A percentile compares a stretch with the other conserved stretches of the same genome.
Evolutionary conservation across 768 basidiomycete species (phyloP).

Genomic region (Amylocystis lapponica): DNA sequence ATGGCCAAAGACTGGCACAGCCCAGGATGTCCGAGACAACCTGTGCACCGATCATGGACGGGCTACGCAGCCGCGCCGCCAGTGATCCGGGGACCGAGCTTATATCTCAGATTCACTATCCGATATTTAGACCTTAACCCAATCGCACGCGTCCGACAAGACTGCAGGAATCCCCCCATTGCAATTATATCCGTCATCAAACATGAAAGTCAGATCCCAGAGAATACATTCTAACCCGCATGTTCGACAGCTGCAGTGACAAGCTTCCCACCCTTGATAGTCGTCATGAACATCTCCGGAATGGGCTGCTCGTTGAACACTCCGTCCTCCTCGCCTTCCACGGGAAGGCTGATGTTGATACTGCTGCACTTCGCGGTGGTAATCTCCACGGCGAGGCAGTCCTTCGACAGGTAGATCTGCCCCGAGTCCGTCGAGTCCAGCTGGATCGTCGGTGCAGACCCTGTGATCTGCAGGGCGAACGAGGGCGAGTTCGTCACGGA

Average conservation of each 20-base stretch:
- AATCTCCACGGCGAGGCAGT: conserved; percentile 75
- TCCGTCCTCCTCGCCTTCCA: conserved; percentile 86
- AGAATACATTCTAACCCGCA: conserved; percentile 41
- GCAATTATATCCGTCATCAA: no score
- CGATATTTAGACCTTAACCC: no score
- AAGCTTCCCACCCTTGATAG: conserved; percentile 74
- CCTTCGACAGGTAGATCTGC: conserved; percentile 87
- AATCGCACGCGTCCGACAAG: no score
- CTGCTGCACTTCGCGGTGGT: conserved; percentile 91
- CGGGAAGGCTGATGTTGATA: conserved; percentile 86
- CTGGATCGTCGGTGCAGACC: conserved; percentile 85
- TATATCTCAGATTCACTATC: no score
- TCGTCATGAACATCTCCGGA: conserved; percentile 93
- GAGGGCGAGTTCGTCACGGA: conserved; percentile 89
- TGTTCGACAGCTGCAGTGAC: conserved; percentile 91
- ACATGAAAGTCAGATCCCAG: no score
- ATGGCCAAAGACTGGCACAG: no score
- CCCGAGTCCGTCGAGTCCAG: conserved; percentile 94
- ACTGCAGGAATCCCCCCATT: no score
- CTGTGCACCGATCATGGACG: no score
- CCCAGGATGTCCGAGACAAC: no score
- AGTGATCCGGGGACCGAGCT: no score
- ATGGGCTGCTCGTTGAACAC: conserved; percentile 85
- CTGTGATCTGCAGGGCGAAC: conserved; percentile 89
- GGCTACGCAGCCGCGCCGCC: no score